Percentiles rank a stretch among this genome's conserved stretches.
Conservation (phyloP, 208 protist species). For the Crithidia thermophila region DNA sequence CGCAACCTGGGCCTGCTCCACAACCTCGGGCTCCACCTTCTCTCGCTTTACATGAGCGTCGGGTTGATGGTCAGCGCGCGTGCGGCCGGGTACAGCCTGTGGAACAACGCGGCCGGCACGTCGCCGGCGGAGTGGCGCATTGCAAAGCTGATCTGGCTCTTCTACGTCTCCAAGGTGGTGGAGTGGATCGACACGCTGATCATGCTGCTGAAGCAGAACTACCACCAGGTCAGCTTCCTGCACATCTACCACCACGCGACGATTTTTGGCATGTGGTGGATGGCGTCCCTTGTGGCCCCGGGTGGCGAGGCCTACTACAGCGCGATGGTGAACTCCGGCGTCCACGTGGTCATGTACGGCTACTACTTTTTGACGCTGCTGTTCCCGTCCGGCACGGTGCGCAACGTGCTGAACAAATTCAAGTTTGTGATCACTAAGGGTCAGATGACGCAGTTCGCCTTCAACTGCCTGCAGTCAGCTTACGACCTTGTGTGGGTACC, state of each 20-base stretch:
- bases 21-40: conserved; percentile 67
- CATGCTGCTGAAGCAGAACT: conserved; percentile 80
- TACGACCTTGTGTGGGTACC: conserved; percentile 70
- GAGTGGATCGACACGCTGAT: conserved; percentile 83
- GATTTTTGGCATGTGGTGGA: conserved; percentile 76
- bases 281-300: conserved; percentile 49
- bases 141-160: conserved; percentile 75
- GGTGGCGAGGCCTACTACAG: conserved; percentile 84
- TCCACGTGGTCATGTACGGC: conserved; percentile 88
- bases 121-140: conserved; percentile 53
- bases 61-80: conserved; percentile 62
- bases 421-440: conserved; percentile 85
- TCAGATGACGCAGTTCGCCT: conserved; percentile 73
- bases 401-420: conserved; percentile 59
- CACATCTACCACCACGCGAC: conserved; percentile 86
- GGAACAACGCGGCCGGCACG: conserved; percentile 66
- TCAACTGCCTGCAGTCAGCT: conserved; percentile 71
- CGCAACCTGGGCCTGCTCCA: conserved; percentile 51
- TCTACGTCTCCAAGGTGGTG: conserved; percentile 79
- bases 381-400: conserved; percentile 53
- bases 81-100: conserved; percentile 65
- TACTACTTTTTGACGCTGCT: conserved; percentile 82
- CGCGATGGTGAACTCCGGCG: conserved; percentile 74
- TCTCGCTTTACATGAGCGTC: conserved; percentile 78
- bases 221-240: conserved; percentile 77